phyloP scores from a whole-genome alignment of 192 early-diverging fungal genomes.

The Neocallimastix lanati region DNA sequence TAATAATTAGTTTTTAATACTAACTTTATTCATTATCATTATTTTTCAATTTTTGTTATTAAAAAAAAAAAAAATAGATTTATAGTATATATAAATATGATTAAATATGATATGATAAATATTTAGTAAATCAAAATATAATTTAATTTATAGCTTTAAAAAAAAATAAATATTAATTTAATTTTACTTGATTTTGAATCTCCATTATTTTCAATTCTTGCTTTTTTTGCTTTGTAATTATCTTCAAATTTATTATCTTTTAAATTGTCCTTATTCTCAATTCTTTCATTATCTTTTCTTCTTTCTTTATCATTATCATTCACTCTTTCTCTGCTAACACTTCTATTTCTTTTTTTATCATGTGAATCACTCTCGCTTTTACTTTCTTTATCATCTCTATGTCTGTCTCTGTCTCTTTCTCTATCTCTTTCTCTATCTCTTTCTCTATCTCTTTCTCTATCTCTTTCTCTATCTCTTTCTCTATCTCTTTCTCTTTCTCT shows the following conservation, averaged over 20 bases:
- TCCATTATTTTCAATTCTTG: not conserved
- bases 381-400: not conserved
- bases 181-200: not conserved
- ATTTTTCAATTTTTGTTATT: too few species aligned
- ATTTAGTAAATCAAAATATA: too few species aligned
- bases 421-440: not conserved
- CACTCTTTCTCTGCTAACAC: not conserved
- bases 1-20: too few species aligned
- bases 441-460: not conserved
- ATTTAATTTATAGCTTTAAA: too few species aligned
- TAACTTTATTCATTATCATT: too few species aligned
- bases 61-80: too few species aligned
- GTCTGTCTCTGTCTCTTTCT: not conserved
- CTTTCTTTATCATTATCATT: not conserved
- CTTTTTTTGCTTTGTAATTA: not conserved
- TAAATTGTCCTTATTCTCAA: not conserved
- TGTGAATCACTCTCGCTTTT: too few species aligned
- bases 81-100: too few species aligned
- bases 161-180: too few species aligned
- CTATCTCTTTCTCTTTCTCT: not conserved
- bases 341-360: not conserved
- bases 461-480: not conserved
- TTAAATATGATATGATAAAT: too few species aligned
- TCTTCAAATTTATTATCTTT: not conserved
- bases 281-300: not conserved